Conservation (phyloP, 306 rosid genomes). For the Castanea sativa region DNA sequence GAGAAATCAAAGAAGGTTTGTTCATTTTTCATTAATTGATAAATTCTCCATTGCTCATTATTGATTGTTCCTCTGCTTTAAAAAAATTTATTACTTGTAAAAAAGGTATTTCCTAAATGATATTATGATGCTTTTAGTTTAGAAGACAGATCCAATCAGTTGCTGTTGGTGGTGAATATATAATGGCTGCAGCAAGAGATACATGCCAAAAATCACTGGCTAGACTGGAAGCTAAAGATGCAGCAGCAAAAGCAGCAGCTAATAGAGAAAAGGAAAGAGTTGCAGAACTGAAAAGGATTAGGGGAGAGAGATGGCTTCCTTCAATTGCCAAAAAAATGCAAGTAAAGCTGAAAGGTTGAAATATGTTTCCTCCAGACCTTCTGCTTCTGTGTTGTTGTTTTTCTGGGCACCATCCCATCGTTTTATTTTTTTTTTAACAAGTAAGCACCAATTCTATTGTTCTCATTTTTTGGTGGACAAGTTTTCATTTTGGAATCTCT, state of each 20-base stretch:
- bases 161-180: conserved; percentile 57
- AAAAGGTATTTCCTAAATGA: conserved; percentile 11
- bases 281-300: conserved; percentile 64
- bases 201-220: conserved; percentile 55
- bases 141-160: conserved; percentile 45
- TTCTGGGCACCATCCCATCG: not conserved
- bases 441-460: too few species aligned
- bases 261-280: conserved; percentile 79
- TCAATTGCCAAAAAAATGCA: conserved; percentile 71
- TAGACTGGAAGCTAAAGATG: conserved; percentile 64
- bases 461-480: too few species aligned
- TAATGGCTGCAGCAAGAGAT: conserved; percentile 57
- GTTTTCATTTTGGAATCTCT: too few species aligned
- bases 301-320: conserved; percentile 93
- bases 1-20: conserved; percentile 90
- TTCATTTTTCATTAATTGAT: not conserved
- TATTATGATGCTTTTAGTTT: conserved; percentile 47
- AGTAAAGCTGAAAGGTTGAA: conserved; percentile 19
- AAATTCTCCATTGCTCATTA: not conserved
- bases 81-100: too few species aligned
- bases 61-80: not conserved
- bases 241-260: conserved; percentile 63
- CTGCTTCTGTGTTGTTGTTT: not conserved
- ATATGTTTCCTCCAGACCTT: not conserved
- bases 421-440: not conserved